Evolutionary conservation across 31 red algal species (phyloP), one percentile per base, ranked within the genome.

Genomic region (Bonnemaisonia californica): DNA sequence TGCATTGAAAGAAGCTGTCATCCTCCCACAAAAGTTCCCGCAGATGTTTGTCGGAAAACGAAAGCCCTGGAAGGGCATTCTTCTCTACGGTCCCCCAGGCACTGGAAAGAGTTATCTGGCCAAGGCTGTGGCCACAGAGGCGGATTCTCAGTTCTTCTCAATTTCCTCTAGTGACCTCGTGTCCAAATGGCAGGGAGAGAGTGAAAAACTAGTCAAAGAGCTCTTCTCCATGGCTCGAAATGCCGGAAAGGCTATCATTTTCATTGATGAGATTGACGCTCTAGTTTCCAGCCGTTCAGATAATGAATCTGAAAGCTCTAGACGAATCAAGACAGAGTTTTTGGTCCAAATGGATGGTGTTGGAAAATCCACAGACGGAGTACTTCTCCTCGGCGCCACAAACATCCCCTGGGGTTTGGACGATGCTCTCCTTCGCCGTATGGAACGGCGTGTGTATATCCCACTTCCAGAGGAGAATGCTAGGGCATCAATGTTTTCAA

Each of bases 231-330:
- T 96, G 51, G 94, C 94, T 11, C 78, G 94, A 4, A 91, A 76
- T 21, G 54, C 48, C 21, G 74, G 67, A 28, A 79, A 78, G 19
- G 65, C 84, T 13, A 88, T 96, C 28, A 77, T 96, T 30, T 96
- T 96, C 31, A 93, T 96, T 61, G 94, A 96, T 41, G 94, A 96
- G 62, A 96, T 96, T 45, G 94, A 96, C 80, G 92, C 94, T 1
- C 69, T 96, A 4, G 80, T 76, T 1, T 80, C 79, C 8, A 76
- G 85, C 29, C 69, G 94, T 16, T 77, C 64, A 56, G 94, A 96
- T 48, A 79, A 58, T 3, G 90, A 96, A 45, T 79, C 78, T 37
- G 89, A 92, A 47, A 86, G 85, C 54, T 79, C 83, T 8, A 73
- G 94, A 16, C 39, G 90, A 24, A 89, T 96, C 38, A 96, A 93